Evolutionary conservation across 768 basidiomycete genomes (phyloP), one percentile per base, ranked within the genome.

Genomic region (Amanita subjunquillea): DNA sequence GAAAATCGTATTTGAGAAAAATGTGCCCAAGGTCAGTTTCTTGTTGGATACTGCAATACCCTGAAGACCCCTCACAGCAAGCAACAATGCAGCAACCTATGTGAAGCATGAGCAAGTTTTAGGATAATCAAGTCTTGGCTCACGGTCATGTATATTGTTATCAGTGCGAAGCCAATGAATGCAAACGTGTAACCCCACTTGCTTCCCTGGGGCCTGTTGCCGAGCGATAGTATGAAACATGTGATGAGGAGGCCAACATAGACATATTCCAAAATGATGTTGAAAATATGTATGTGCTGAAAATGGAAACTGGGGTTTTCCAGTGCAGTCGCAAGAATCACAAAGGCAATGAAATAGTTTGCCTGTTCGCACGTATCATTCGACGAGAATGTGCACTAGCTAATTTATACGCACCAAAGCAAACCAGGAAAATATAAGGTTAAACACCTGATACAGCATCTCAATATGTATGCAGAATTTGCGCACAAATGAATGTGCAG

Each of bases 111-210:
- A 50, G 20, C 42, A 32, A 45, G 48, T 25, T 40, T 44, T 15
- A 22, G 20, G 22, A 36, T 25, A 15, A 9, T 55, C 22, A 13
- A 25, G 48, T 34, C 29, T 34, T 13, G 6, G 59, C 79, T 22
- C 47, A 91, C 86, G 49, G 92, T 91, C 95, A 99, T 98, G 63
- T 98, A 98, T n/a, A 92, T 65, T 30, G 95, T 98, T 57, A 99
- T 82, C 22, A 95, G 3, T 3, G 78, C 91, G 68, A 95, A 99
- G 1, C 91, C 90, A 29, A 95, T 63, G 60, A 97, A 83, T 27
- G 91, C 86, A 6, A 78, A 60, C 2, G 90, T 91, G 65, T 96
- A 99, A 5, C 80, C 82, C 79, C 83, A 82, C 65, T 90, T 93
- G 3, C 83, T 79, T 30, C 94, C 94, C 58, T 94, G 90, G 3